These are phyloP conservation scores for Pyrenopolyporus hunteri DNA, from an alignment of 495 filamentous ascomycete genomes.

Conservation along the genomic window DNA sequence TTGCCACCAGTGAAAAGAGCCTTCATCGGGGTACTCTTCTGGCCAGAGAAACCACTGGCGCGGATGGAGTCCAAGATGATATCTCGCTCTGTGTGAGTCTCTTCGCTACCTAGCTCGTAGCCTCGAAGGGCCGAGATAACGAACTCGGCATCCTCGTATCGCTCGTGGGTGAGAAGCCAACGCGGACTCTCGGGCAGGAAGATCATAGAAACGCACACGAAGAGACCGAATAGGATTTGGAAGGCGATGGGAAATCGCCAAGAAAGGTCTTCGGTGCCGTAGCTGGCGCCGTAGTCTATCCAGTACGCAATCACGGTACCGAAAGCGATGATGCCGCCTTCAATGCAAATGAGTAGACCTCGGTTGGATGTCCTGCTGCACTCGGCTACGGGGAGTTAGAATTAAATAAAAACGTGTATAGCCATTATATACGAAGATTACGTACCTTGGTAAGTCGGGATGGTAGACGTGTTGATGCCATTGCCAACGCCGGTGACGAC, in stretches of 20 bases:
- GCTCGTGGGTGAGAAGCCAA: slow-evolving; percentile 70
- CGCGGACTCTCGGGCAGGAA: slow-evolving; percentile 73
- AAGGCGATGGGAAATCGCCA: slow-evolving; percentile 80
- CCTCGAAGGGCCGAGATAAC: slow-evolving; percentile 68
- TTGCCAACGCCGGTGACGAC: slow-evolving; percentile 73
- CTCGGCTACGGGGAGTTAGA: slow-evolving; percentile 29
- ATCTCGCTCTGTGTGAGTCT: slow-evolving; percentile 59
- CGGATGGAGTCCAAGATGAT: slow-evolving; percentile 65
- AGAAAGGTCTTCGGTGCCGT: slow-evolving; percentile 62
- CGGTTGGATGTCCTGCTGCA: slow-evolving; percentile 71
- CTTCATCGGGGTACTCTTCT: slow-evolving; percentile 52
- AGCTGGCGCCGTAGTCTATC: slow-evolving; percentile 74
- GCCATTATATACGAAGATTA: slow-evolving; percentile 56
- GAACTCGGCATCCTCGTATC: slow-evolving; percentile 65
- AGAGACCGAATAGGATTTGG: slow-evolving; percentile 70
- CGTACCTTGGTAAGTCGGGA: slow-evolving; percentile 76
- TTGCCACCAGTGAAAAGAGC: slow-evolving; percentile 63
- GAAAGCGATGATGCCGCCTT: slow-evolving; percentile 75
- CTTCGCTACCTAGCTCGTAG: slow-evolving; percentile 58
- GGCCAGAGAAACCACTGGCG: slow-evolving; percentile 46
- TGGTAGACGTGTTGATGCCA: slow-evolving; percentile 74
- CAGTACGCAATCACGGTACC: slow-evolving; percentile 76
- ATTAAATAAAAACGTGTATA: background rate
- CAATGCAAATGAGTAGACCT: slow-evolving; percentile 77
- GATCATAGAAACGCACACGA: slow-evolving; percentile 67